Evolutionary conservation across 192 early-diverging fungal species (phyloP).

Genomic region (Coemansia sp.): DNA sequence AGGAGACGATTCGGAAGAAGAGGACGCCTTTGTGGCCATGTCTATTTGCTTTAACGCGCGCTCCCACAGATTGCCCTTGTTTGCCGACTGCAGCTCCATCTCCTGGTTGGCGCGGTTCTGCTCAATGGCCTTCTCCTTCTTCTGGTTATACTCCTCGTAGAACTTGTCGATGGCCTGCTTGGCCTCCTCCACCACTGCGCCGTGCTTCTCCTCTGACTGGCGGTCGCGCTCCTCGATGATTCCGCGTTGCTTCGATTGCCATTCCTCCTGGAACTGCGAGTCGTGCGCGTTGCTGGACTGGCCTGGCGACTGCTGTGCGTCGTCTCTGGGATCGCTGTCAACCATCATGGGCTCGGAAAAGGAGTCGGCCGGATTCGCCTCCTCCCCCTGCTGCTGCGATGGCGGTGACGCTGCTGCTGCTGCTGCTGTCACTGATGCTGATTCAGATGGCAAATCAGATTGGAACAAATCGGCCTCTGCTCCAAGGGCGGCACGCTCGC

Average conservation of each 20-base stretch:
- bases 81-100: slow-evolving; percentile 55
- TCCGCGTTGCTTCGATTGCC: slow-evolving; percentile 64
- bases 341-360: neutral
- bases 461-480: slow-evolving; percentile 68
- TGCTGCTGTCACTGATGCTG: too few species aligned
- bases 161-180: slow-evolving; percentile 71
- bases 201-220: slow-evolving; percentile 53
- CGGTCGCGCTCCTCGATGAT: slow-evolving; percentile 64
- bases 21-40: slow-evolving; percentile 47
- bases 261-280: slow-evolving; percentile 57
- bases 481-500: slow-evolving; percentile 72
- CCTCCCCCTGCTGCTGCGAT: neutral
- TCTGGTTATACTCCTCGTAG: slow-evolving; percentile 81
- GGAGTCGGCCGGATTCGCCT: neutral
- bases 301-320: neutral
- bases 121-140: slow-evolving; percentile 63
- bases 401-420: slow-evolving; percentile 1
- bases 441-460: neutral
- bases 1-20: slow-evolving; percentile 12
- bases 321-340: neutral
- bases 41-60: slow-evolving; percentile 69
- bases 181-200: slow-evolving; percentile 62
- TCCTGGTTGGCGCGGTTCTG: slow-evolving; percentile 60
- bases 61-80: slow-evolving; percentile 71
- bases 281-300: neutral